Conservation (phyloP, 106 monocot species). For the Cymbidium sinense region DNA sequence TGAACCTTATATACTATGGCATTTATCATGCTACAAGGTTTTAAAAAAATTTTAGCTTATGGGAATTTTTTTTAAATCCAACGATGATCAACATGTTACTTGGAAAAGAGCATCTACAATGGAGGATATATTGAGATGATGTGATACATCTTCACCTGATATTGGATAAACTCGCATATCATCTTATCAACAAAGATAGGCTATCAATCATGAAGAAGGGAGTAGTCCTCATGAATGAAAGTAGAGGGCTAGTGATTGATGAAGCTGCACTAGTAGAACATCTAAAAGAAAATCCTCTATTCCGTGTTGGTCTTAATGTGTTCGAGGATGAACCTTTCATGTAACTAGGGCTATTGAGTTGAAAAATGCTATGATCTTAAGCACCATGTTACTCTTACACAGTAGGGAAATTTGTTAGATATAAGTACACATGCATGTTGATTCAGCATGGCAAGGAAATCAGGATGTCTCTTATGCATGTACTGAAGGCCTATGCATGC, state of each 20-base stretch:
- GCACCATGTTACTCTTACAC: too few relatives aligned
- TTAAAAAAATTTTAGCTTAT: slow-evolving; percentile 93
- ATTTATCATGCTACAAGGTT: slow-evolving; percentile 91
- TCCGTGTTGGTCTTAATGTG: slow-evolving; percentile 96
- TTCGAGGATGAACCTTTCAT: slow-evolving; percentile 99
- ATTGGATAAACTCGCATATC: slow-evolving; percentile 95
- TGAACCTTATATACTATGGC: slow-evolving; percentile 98
- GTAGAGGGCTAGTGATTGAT: slow-evolving; percentile 94
- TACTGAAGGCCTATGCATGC: too few relatives aligned
- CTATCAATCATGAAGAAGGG: slow-evolving; percentile 99
- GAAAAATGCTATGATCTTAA: slow-evolving; percentile 93
- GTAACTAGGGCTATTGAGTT: slow-evolving; percentile 88
- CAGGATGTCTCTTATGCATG: too few relatives aligned
- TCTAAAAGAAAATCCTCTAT: slow-evolving; percentile 87
- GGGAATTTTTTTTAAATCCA: slow-evolving; percentile 83
- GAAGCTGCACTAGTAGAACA: slow-evolving; percentile 95
- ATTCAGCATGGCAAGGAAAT: too few relatives aligned
- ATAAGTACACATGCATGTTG: too few relatives aligned
- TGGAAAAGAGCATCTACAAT: slow-evolving; percentile 97
- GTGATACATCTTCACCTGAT: slow-evolving; percentile 97
- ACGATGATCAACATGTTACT: slow-evolving; percentile 84
- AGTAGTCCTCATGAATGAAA: slow-evolving; percentile 93
- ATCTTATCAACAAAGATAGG: slow-evolving; percentile 92
- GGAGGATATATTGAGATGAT: slow-evolving; percentile 73
- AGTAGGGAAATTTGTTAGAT: too few relatives aligned